These are phyloP conservation scores for Raphanus sativus DNA, from an alignment of 345 rosid genomes.

Conservation along the genomic window DNA sequence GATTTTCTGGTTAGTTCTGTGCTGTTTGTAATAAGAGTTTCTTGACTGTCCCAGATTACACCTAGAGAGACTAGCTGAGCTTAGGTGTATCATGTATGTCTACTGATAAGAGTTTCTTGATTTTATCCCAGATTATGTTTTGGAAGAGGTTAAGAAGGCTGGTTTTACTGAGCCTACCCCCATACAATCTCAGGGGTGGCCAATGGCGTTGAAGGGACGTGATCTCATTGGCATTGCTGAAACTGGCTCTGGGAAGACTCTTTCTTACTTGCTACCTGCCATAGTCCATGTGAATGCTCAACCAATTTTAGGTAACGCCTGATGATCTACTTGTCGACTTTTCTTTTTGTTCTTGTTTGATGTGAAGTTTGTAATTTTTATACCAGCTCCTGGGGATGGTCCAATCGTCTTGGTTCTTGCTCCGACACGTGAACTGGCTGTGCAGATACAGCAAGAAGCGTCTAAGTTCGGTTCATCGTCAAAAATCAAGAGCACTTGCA, in stretches of 20 bases:
- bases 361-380: neutral
- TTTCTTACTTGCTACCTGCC: slow-evolving; percentile 93
- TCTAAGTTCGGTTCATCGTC: slow-evolving; percentile 97
- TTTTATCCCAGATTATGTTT: slow-evolving; percentile 67
- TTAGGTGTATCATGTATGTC: neutral
- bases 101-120: slow-evolving; percentile 12
- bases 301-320: slow-evolving; percentile 70
- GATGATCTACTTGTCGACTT: neutral
- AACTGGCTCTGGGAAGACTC: slow-evolving; percentile 98
- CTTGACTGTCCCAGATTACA: neutral
- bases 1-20: neutral
- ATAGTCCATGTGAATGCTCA: slow-evolving; percentile 98
- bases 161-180: slow-evolving; percentile 97
- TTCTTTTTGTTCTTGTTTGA: neutral
- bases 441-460: slow-evolving; percentile 97
- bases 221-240: slow-evolving; percentile 98
- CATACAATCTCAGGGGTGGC: slow-evolving; percentile 99
- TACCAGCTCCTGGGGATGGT: slow-evolving; percentile 89
- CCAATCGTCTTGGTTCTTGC: slow-evolving; percentile 98
- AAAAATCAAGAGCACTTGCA: slow-evolving; percentile 85
- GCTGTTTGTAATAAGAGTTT: neutral
- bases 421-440: slow-evolving; percentile 99
- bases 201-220: slow-evolving; percentile 98
- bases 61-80: neutral
- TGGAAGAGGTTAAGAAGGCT: slow-evolving; percentile 91